Evolutionary conservation across 2,329 filamentous ascomycete species (phyloP), one percentile per base, ranked within the genome.

Genomic region (Neofusicoccum ribis): DNA sequence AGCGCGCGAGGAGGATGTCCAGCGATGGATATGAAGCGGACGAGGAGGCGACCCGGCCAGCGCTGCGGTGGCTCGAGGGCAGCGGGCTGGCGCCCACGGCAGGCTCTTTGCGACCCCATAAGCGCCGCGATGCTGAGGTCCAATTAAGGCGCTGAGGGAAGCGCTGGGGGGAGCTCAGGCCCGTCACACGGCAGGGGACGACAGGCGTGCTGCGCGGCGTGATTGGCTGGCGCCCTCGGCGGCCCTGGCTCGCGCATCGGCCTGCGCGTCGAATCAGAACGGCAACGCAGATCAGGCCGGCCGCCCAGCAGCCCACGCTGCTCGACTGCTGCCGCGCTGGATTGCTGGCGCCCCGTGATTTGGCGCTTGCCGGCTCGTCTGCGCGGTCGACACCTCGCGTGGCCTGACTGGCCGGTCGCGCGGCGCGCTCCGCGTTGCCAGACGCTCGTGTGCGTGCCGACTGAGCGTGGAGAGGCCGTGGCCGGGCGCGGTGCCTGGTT

Each of bases 121-220:
- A 60, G 56, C 56, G 56, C 56, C 56, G 31, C 3, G 23, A 17
- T 37, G 43, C 27, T 37, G 27, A 47, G 43, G 56, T 60, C 56
- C 56, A 60, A 60, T 60, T 47, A 47, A 46, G 56, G 43, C 41
- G 41, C 27, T 9, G 43, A 11, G 41, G 31, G 56, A 37, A 60
- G 56, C 56, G 56, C 56, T 60, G 56, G 47, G 41, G 41, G 37
- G 15, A 20, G 56, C 56, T 47, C 56, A 47, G 39, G 56, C 56
- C 56, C 27, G 31, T 17, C 56, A 60, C 43, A 37, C 56, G 27
- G 56, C 56, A 60, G 54, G 54, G 54, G 3, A 5, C 15, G 12
- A 15, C 8, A 12, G n/a, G 50, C 31, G 50, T 23, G 43, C 3
- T 37, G 17, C 17, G 17, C n/a, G 3, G 41, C 27, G 4, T 20